phyloP scores from a whole-genome alignment of 176 grass and related monocot genomes.

The Avena sativa region DNA sequence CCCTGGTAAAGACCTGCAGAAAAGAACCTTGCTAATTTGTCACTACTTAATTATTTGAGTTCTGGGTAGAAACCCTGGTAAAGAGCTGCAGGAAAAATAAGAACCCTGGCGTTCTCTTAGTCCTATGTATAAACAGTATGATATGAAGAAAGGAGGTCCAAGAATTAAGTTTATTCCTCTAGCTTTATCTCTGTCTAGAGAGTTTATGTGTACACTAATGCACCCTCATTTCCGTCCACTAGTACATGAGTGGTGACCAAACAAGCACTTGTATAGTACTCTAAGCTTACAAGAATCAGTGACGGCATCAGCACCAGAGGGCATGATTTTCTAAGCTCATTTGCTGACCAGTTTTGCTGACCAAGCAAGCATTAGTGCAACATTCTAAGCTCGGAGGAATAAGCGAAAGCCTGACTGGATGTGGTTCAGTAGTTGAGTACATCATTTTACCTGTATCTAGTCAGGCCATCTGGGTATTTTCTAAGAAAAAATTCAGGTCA shows the following conservation, averaged over 20 bases:
- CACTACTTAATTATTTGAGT: no score
- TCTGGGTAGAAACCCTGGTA: no score
- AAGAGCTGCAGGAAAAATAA: background rate
- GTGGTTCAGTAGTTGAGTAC: no score
- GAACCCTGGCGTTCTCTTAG: no score
- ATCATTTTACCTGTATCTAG: no score
- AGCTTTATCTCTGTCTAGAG: background rate
- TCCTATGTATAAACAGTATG: background rate
- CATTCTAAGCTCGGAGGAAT: no score
- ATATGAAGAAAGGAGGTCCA: background rate
- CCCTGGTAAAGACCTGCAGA: slow-evolving; percentile 67
- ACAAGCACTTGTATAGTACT: slow-evolving; percentile 1
- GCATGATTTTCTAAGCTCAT: no score
- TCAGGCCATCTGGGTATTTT: background rate
- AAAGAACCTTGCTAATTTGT: background rate
- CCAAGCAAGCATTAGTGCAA: no score
- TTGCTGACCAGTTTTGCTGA: no score
- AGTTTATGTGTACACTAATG: background rate
- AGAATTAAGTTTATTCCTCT: background rate
- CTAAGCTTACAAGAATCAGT: background rate
- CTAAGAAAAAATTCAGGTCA: background rate
- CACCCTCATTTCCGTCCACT: background rate
- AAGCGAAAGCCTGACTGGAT: no score
- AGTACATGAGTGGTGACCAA: background rate
- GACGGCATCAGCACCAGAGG: background rate